phyloP scores from a whole-genome alignment of 352 stramenopile genomes.

The Phytophthora multivora region DNA sequence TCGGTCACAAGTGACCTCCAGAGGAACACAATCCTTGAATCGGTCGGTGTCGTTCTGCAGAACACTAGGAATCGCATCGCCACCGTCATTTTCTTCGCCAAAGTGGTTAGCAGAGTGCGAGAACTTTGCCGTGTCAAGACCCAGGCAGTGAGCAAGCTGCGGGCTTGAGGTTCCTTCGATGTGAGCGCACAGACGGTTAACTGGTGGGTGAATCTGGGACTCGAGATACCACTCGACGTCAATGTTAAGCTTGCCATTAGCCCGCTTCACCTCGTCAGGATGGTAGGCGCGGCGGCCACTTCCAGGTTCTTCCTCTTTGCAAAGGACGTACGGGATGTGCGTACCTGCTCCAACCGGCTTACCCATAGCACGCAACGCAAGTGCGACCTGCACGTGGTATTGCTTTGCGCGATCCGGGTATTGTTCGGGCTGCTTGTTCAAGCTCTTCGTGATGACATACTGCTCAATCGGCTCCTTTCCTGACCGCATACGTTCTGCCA shows the following conservation, averaged over 20 bases:
- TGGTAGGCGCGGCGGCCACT: constrained; percentile 83
- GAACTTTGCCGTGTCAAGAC: constrained; percentile 96
- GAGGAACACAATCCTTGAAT: constrained; percentile 86
- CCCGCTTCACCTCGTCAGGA: constrained; percentile 82
- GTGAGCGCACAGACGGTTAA: constrained; percentile 98
- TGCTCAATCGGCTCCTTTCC: constrained; percentile 95
- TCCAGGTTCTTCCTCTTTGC: constrained; percentile 82
- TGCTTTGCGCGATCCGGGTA: constrained; percentile 97
- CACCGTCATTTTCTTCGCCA: constrained; percentile 85
- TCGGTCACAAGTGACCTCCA: constrained; percentile 75
- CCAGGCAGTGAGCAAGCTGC: constrained; percentile 96
- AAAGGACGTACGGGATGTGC: constrained; percentile 99
- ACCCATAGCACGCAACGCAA: constrained; percentile 94
- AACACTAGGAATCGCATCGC: constrained; percentile 88
- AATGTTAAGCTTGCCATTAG: constrained; percentile 85
- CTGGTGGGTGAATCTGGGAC: constrained; percentile 96
- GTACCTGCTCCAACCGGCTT: constrained; percentile 98
- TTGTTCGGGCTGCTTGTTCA: constrained; percentile 99
- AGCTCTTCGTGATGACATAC: constrained; percentile 99
- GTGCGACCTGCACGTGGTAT: constrained; percentile 97
- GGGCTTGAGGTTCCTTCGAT: constrained; percentile 97
- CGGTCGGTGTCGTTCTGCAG: constrained; percentile 87
- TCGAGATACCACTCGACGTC: constrained; percentile 98
- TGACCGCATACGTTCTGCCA: constrained; percentile 94
- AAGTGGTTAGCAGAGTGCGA: constrained; percentile 77